phyloP scores from a whole-genome alignment of 1,139 yeast species.

The Blastobotrys serpentis region DNA sequence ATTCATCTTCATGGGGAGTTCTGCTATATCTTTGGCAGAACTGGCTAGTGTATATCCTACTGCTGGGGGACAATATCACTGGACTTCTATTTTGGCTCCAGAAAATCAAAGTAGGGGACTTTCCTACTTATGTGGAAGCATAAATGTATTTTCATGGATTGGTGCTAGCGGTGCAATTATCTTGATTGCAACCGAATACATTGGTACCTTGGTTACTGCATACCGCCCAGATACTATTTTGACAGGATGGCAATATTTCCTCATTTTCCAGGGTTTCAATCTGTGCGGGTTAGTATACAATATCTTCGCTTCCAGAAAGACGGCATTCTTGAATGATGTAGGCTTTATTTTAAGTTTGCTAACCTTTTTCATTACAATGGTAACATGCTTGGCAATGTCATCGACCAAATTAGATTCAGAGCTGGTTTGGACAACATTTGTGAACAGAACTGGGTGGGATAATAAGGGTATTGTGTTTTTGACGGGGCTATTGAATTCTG shows the following conservation, averaged over 20 bases:
- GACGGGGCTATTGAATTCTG: slow-evolving; percentile 54
- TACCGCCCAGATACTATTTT: background rate
- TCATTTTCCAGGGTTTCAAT: slow-evolving; percentile 6
- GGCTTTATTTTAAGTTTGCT: slow-evolving; percentile 3
- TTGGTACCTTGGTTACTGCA: slow-evolving; percentile 6
- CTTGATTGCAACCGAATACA: slow-evolving; percentile 3
- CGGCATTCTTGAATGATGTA: slow-evolving; percentile 6
- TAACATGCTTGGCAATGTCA: slow-evolving; percentile 7
- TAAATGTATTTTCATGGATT: slow-evolving; percentile 45
- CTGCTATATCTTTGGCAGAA: slow-evolving; percentile 51
- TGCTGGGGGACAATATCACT: slow-evolving; percentile 62
- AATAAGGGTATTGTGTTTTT: slow-evolving; percentile 55
- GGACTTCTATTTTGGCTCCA: slow-evolving; percentile 58
- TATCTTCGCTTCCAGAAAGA: background rate
- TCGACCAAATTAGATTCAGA: background rate
- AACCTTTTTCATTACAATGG: slow-evolving; percentile 10
- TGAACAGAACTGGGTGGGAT: slow-evolving; percentile 51
- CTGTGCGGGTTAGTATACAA: slow-evolving; percentile 5
- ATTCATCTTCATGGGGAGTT: slow-evolving; percentile 47
- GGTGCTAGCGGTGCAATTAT: slow-evolving; percentile 21
- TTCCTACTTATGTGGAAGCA: slow-evolving; percentile 53
- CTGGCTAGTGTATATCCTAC: slow-evolving; percentile 53
- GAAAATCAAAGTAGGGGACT: slow-evolving; percentile 47
- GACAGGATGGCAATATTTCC: slow-evolving; percentile 5
- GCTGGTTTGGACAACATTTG: slow-evolving; percentile 7